These are phyloP conservation scores for Backusella australiensis DNA, from an alignment of 192 early-diverging fungal genomes.

Conservation along the genomic window DNA sequence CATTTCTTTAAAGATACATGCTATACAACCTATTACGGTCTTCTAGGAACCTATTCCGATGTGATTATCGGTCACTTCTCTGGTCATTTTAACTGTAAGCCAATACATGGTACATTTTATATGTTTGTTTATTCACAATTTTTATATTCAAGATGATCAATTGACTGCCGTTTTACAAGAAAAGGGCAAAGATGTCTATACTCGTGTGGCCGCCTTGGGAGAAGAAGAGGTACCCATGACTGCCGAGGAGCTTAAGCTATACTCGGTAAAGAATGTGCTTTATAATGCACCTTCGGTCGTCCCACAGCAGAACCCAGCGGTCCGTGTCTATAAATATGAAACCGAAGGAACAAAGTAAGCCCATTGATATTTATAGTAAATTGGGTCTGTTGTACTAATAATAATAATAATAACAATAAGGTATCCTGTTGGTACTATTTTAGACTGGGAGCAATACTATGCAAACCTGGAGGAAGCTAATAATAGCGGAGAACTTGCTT, in stretches of 20 bases:
- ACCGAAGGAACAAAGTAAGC: conserved; percentile 12
- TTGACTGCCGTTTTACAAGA: conserved; percentile 24
- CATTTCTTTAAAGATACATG: conserved; percentile 19
- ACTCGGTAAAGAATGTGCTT: conserved; percentile 14
- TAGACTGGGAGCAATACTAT: conserved; percentile 33
- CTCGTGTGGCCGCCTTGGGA: conserved; percentile 7
- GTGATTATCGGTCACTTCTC: conserved; percentile 37
- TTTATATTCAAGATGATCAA: conserved; percentile 13
- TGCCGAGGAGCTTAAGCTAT: conserved; percentile 6
- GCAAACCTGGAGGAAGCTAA: conserved; percentile 29
- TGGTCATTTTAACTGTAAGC: conserved; percentile 36
- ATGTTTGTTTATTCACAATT: neutral
- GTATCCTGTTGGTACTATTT: conserved; percentile 20
- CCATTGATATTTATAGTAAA: neutral
- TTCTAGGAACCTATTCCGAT: conserved; percentile 35
- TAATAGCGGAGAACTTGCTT: neutral
- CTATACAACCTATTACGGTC: conserved; percentile 21
- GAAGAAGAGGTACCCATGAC: neutral
- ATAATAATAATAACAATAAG: neutral
- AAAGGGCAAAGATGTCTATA: neutral
- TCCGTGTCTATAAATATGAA: conserved; percentile 40
- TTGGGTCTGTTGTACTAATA: neutral
- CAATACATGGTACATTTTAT: neutral
- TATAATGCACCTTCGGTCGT: conserved; percentile 39
- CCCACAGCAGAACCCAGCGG: conserved; percentile 37